phyloP scores from a whole-genome alignment of 345 rosid genomes.

The Eucalyptus leucophloia region DNA sequence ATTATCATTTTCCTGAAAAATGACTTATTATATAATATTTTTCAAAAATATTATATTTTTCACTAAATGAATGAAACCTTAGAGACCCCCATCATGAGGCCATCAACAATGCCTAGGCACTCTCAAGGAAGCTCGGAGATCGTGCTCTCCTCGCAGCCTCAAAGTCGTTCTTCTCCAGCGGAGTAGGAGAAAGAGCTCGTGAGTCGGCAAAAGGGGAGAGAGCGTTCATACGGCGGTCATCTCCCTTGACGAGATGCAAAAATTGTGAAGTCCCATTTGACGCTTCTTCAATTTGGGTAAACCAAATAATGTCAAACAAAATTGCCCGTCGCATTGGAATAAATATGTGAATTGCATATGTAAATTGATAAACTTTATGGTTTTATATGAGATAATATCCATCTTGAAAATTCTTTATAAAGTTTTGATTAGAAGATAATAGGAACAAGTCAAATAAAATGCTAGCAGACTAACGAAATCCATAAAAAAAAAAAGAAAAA shows the following conservation, averaged over 20 bases:
- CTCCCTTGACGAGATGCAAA: conserved; percentile 66
- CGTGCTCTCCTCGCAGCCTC: conserved; percentile 44
- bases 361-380: background rate
- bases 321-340: background rate
- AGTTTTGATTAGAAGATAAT: background rate
- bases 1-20: too few relatives aligned
- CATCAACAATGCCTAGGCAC: conserved; percentile 26
- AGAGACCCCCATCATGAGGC: conserved; percentile 70
- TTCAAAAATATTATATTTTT: too few relatives aligned
- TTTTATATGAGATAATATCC: background rate
- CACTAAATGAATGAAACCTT: rapidly evolving
- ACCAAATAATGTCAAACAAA: background rate
- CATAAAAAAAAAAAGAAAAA: background rate
- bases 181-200: conserved; percentile 46
- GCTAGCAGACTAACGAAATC: background rate
- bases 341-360: background rate
- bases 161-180: conserved; percentile 38
- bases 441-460: background rate
- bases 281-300: background rate
- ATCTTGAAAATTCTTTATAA: background rate
- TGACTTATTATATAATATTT: too few relatives aligned
- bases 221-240: conserved; percentile 25
- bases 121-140: conserved; percentile 61
- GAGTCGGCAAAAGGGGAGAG: conserved; percentile 37
- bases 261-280: conserved; percentile 6